A percentile compares a stretch with the other conserved stretches of the same genome.
Evolutionary conservation across 169 alveolate species (phyloP).

Genomic region (Babesia caballi): DNA sequence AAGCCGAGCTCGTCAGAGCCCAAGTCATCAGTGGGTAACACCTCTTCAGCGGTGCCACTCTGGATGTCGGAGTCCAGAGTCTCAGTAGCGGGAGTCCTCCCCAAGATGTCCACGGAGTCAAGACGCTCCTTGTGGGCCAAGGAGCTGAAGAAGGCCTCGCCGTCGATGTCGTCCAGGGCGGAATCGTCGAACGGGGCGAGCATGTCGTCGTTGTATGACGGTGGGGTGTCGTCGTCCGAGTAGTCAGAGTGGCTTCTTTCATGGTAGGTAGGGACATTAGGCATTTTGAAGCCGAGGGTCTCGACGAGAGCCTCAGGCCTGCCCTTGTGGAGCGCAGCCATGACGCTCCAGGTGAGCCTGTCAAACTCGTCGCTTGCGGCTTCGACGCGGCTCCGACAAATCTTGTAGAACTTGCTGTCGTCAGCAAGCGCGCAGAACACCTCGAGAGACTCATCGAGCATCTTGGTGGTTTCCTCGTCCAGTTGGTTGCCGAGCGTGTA

Average conservation of each 20-base stretch:
- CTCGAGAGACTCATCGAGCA: constrained; percentile 38
- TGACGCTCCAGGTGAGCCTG: constrained; percentile 67
- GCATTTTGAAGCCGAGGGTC: constrained; percentile 27
- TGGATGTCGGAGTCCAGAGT: neutral
- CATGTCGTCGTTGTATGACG: neutral
- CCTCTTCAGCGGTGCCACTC: too few relatives aligned
- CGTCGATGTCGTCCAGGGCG: constrained; percentile 45
- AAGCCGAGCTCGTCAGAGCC: neutral
- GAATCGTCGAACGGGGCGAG: neutral
- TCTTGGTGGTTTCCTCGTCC: constrained; percentile 26
- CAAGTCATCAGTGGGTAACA: neutral
- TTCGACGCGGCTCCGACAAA: constrained; percentile 22
- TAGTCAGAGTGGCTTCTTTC: neutral
- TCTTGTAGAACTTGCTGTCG: neutral
- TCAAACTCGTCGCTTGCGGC: constrained; percentile 53
- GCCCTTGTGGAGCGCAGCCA: constrained; percentile 26
- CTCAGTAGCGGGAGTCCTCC: neutral
- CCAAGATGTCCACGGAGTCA: neutral
- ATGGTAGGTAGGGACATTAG: neutral
- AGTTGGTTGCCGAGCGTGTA: constrained; percentile 26
- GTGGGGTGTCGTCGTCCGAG: neutral
- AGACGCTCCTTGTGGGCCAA: neutral
- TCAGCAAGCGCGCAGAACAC: constrained; percentile 36
- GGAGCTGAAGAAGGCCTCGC: constrained; percentile 60
- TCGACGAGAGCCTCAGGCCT: constrained; percentile 3